These are phyloP conservation scores for Rhododendron kiyosumense DNA, from an alignment of 148 eudicot species.

Conservation along the genomic window DNA sequence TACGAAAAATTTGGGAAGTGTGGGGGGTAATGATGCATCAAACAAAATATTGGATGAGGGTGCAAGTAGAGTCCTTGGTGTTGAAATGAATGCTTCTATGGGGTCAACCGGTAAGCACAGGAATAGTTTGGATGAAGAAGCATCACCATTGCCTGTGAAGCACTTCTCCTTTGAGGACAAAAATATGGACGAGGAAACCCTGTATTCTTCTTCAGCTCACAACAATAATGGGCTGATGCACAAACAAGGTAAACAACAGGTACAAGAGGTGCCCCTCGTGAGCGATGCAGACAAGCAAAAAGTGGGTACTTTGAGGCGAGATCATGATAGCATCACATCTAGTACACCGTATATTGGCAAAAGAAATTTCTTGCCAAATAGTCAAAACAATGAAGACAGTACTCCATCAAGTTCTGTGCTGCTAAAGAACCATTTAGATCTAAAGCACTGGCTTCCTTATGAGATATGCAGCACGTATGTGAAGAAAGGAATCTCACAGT, in stretches of 20 bases:
- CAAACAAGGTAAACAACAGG: conserved; percentile 11
- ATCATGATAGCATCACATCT: conserved; percentile 23
- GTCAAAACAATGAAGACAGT: conserved; percentile 25
- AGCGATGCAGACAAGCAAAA: conserved; percentile 17
- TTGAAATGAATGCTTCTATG: conserved; percentile 27
- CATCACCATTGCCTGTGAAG: conserved; percentile 81
- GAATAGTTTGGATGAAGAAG: conserved; percentile 40
- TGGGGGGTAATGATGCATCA: conserved; percentile 16
- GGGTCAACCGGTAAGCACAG: conserved; percentile 25
- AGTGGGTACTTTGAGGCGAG: conserved; percentile 16
- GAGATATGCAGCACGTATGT: conserved; percentile 65
- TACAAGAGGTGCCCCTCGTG: conserved; percentile 18
- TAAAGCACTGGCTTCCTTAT: conserved; percentile 79
- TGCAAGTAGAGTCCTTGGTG: conserved; percentile 22
- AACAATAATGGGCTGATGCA: background rate
- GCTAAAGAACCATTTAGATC: conserved; percentile 43
- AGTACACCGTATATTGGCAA: conserved; percentile 35
- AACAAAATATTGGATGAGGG: conserved; percentile 19
- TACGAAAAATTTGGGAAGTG: conserved; percentile 24
- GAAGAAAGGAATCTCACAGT: conserved; percentile 66
- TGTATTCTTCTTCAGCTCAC: background rate
- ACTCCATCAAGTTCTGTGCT: conserved; percentile 71
- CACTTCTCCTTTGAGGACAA: conserved; percentile 54
- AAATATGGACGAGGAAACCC: background rate
- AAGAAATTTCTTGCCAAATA: conserved; percentile 9